phyloP scores from a whole-genome alignment of 805 yeast species.

The Kodamaea kakaduensis region DNA sequence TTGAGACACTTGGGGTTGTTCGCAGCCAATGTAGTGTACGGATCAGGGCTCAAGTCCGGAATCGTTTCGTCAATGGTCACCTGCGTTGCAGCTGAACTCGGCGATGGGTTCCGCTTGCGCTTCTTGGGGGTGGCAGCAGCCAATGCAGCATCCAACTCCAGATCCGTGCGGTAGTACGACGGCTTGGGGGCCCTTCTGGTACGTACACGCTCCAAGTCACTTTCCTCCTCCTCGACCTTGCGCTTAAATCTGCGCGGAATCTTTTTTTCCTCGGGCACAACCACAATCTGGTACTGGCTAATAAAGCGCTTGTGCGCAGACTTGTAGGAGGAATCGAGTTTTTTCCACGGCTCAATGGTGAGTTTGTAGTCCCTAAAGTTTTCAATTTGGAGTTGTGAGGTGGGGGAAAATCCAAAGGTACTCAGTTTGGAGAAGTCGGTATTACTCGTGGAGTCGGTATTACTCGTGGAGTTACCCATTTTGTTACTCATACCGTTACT shows the following conservation, averaged over 20 bases:
- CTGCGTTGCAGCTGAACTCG: slow-evolving; percentile 35
- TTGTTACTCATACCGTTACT: too few relatives aligned
- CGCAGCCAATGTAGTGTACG: slow-evolving; percentile 56
- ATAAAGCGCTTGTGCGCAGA: slow-evolving; percentile 48
- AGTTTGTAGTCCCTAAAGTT: slow-evolving; percentile 43
- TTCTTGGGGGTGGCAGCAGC: slow-evolving; percentile 36
- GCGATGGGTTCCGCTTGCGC: slow-evolving; percentile 31
- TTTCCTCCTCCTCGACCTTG: slow-evolving; percentile 8
- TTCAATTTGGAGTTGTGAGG: slow-evolving; percentile 43
- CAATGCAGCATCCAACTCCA: slow-evolving; percentile 8
- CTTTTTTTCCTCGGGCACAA: slow-evolving; percentile 8
- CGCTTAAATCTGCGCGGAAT: slow-evolving; percentile 13
- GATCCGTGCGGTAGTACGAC: slow-evolving; percentile 13
- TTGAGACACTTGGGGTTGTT: slow-evolving; percentile 63
- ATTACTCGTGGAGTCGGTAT: too few relatives aligned
- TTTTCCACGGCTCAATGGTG: slow-evolving; percentile 51
- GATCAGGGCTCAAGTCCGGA: slow-evolving; percentile 80
- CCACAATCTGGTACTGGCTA: slow-evolving; percentile 43
- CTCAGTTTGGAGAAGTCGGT: too few relatives aligned
- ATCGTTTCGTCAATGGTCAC: slow-evolving; percentile 63
- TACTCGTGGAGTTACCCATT: too few relatives aligned
- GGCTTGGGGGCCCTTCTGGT: slow-evolving; percentile 55
- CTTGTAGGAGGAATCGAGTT: slow-evolving; percentile 44
- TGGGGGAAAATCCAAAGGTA: too few relatives aligned
- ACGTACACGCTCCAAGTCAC: slow-evolving; percentile 45